Conservation (phyloP, 306 rosid genomes). For the Sophora flavescens region DNA sequence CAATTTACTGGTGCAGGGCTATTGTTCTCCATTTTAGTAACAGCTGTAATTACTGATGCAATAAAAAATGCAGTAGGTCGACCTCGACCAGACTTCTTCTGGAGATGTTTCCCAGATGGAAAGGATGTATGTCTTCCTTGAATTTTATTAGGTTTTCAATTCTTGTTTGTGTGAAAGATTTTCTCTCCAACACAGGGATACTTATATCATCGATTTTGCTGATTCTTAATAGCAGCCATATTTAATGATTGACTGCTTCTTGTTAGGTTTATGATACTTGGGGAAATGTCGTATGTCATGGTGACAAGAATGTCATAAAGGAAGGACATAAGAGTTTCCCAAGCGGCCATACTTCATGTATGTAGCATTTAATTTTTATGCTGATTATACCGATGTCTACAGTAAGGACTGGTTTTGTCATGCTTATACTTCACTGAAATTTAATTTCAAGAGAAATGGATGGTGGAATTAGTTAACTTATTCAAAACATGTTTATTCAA, state of each 20-base stretch:
- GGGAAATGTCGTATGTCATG: constrained; percentile 88
- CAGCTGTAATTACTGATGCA: constrained; percentile 78
- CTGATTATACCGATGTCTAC: not conserved
- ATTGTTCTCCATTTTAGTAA: constrained; percentile 70
- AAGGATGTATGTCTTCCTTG: constrained; percentile 70
- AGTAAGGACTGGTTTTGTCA: constrained; percentile 1
- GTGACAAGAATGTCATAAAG: constrained; percentile 66
- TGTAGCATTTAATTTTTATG: constrained; percentile 39
- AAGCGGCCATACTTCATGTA: constrained; percentile 92
- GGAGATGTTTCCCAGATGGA: constrained; percentile 99
- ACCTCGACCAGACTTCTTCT: constrained; percentile 95
- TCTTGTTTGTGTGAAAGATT: constrained; percentile 13
- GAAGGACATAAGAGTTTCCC: constrained; percentile 98
- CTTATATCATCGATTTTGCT: not conserved
- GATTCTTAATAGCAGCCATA: constrained; percentile 22
- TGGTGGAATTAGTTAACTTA: constrained; percentile 26
- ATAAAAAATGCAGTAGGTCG: constrained; percentile 90
- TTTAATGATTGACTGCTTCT: constrained; percentile 39
- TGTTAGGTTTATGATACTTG: constrained; percentile 69
- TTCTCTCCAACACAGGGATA: constrained; percentile 8
- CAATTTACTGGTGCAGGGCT: constrained; percentile 67
- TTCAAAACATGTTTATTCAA: not conserved
- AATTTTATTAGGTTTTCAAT: constrained; percentile 27
- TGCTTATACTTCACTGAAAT: not conserved
- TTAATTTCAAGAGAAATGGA: constrained; percentile 32